phyloP scores from a whole-genome alignment of 1,284 basidiomycete genomes.

The Rhodotorula mucilaginosa region DNA sequence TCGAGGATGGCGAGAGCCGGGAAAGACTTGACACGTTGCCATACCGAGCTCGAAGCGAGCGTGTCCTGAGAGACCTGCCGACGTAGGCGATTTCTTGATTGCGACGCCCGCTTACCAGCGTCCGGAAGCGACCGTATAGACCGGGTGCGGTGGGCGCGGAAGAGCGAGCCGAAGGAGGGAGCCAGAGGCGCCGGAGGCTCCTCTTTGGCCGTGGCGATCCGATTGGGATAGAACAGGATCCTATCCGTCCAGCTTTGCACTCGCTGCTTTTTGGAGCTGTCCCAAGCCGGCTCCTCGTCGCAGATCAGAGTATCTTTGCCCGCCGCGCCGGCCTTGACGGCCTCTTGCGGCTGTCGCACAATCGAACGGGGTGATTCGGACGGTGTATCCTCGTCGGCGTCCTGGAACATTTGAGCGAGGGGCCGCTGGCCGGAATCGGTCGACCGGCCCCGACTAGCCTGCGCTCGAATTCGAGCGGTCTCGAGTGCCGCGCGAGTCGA shows the following conservation, averaged over 20 bases:
- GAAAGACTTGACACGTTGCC: conserved; percentile 19
- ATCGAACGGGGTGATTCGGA: conserved; percentile 16
- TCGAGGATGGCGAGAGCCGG: conserved; percentile 6
- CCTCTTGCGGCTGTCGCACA: conserved; percentile 21
- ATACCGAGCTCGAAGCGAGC: conserved; percentile 10
- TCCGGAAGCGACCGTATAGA: neutral
- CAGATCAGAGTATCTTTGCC: neutral
- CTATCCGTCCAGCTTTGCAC: conserved; percentile 41
- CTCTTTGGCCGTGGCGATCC: neutral
- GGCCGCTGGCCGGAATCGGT: neutral
- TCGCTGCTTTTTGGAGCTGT: conserved; percentile 42
- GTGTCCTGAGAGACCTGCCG: neutral
- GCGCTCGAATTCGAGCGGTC: neutral
- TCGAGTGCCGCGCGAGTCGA: conserved; percentile 21
- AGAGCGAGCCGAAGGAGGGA: neutral
- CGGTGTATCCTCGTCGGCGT: neutral
- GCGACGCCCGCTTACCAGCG: neutral
- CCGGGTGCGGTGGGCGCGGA: neutral
- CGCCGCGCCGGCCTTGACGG: conserved; percentile 9
- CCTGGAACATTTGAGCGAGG: neutral
- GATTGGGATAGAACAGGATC: neutral
- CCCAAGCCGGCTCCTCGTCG: conserved; percentile 32
- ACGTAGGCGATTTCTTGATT: conserved; percentile 6
- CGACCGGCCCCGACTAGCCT: neutral
- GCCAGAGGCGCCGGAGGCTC: neutral